Conservation (phyloP, 2,329 filamentous ascomycete species). For the Phaeosphaeriaceae sp. region DNA sequence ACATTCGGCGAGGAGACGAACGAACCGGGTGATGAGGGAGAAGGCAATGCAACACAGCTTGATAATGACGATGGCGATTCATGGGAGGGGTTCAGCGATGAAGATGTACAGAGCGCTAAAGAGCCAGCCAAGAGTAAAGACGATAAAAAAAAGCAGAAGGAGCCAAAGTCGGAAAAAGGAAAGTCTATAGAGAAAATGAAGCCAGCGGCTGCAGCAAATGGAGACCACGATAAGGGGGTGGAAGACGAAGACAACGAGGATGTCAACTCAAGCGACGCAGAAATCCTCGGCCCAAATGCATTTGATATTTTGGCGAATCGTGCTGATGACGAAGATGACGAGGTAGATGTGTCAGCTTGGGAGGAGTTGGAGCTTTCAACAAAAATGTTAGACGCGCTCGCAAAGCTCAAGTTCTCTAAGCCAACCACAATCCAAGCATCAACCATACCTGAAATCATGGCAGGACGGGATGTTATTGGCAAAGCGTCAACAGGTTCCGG, state of each 20-base stretch:
- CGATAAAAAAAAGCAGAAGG: slow-evolving; percentile 11
- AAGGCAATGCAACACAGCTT: not conserved
- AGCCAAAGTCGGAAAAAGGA: slow-evolving; percentile 20
- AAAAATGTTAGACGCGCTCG: slow-evolving; percentile 73
- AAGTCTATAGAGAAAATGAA: slow-evolving; percentile 13
- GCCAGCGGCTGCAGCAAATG: slow-evolving; percentile 8
- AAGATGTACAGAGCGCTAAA: slow-evolving; percentile 6
- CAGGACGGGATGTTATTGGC: slow-evolving; percentile 88
- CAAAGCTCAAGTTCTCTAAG: slow-evolving; percentile 77
- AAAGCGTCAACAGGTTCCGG: slow-evolving; percentile 97
- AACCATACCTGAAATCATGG: slow-evolving; percentile 80
- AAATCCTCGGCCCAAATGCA: slow-evolving; percentile 43
- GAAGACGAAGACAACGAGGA: slow-evolving; percentile 17
- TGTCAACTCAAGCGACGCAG: slow-evolving; percentile 35
- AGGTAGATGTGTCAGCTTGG: slow-evolving; percentile 81
- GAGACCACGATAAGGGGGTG: not conserved
- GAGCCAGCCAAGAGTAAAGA: slow-evolving; percentile 27
- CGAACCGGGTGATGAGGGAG: slow-evolving; percentile 8
- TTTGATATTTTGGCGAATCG: slow-evolving; percentile 64
- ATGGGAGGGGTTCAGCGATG: slow-evolving; percentile 40
- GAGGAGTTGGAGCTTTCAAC: slow-evolving; percentile 74
- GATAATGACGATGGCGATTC: slow-evolving; percentile 17
- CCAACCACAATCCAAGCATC: slow-evolving; percentile 83
- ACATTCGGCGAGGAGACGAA: slow-evolving; percentile 22
- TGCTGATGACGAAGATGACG: slow-evolving; percentile 60